These are phyloP conservation scores for Calonectria montana DNA, from an alignment of 2,329 filamentous ascomycete species.

Conservation along the genomic window DNA sequence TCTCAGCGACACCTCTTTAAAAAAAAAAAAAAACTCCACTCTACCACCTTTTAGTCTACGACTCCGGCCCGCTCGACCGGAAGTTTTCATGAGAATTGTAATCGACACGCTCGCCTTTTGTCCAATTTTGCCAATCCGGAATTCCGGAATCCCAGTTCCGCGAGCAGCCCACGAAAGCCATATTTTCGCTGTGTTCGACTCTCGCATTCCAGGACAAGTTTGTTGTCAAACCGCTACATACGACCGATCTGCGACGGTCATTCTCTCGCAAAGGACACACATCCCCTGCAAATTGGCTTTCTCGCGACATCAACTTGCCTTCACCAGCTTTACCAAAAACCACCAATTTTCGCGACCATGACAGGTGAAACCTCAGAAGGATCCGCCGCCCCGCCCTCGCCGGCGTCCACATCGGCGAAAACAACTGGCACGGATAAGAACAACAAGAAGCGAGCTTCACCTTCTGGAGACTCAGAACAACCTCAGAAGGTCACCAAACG, in stretches of 20 bases:
- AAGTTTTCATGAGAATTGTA: constrained; percentile 32
- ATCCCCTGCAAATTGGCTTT: not conserved
- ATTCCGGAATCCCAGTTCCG: constrained; percentile 14
- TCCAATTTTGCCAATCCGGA: constrained; percentile 10
- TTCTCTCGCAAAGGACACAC: not conserved
- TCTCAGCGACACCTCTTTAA: constrained; percentile 20
- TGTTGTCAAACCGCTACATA: not conserved
- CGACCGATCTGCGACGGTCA: not conserved
- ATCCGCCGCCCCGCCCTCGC: constrained; percentile 43
- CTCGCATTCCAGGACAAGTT: constrained; percentile 15
- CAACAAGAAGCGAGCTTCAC: constrained; percentile 49
- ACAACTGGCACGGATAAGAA: constrained; percentile 41
- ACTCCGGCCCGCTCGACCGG: constrained; percentile 21
- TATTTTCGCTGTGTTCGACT: not conserved
- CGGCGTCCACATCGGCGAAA: constrained; percentile 43
- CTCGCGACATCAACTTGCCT: not conserved
- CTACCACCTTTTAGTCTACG: constrained; percentile 28
- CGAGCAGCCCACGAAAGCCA: constrained; percentile 14
- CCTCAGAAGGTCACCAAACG: constrained; percentile 73
- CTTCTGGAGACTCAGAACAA: constrained; percentile 43
- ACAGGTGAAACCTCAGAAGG: constrained; percentile 38
- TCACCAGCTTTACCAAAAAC: not conserved
- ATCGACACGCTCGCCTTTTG: constrained; percentile 15
- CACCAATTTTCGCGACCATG: constrained; percentile 30
- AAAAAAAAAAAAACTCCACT: constrained; percentile 37